phyloP scores from a whole-genome alignment of 805 yeast genomes.

The Sporopachydermia quercuum region DNA sequence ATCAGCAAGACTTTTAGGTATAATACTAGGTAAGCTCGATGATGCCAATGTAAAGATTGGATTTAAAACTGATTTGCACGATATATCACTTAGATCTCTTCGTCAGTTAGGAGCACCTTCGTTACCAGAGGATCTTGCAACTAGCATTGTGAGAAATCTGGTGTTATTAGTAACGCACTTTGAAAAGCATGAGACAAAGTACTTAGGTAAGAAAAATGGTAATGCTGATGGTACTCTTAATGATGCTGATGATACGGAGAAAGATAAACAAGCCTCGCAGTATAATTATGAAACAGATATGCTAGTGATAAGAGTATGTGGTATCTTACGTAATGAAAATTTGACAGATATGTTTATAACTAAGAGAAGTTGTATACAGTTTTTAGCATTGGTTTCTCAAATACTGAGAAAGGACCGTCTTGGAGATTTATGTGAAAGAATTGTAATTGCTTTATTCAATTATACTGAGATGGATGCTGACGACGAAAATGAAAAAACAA shows the following conservation, averaged over 20 bases:
- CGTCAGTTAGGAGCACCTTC: conserved; percentile 77
- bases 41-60: conserved; percentile 5
- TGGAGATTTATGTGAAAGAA: conserved; percentile 26
- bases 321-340: conserved; percentile 51
- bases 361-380: conserved; percentile 56
- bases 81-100: conserved; percentile 43
- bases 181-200: conserved; percentile 30
- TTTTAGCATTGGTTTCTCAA: conserved; percentile 50
- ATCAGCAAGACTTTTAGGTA: conserved; percentile 44
- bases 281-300: conserved; percentile 33
- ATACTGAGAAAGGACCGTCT: conserved; percentile 29
- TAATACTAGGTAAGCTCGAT: conserved; percentile 28
- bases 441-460: conserved; percentile 39
- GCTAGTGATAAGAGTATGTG: conserved; percentile 47
- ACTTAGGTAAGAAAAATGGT: conserved; percentile 18
- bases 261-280: conserved; percentile 11
- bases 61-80: background rate
- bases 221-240: conserved; percentile 17
- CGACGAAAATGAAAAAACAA: conserved; percentile 32
- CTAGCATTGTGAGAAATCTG: conserved; percentile 52
- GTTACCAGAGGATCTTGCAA: conserved; percentile 45
- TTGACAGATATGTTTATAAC: conserved; percentile 38
- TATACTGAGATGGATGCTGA: conserved; percentile 31
- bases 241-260: conserved; percentile 13
- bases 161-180: conserved; percentile 46